Percentiles rank a stretch among this genome's conserved stretches.
Conservation (phyloP, 1,139 yeast species). For the Casaregolazyma lundiana region DNA sequence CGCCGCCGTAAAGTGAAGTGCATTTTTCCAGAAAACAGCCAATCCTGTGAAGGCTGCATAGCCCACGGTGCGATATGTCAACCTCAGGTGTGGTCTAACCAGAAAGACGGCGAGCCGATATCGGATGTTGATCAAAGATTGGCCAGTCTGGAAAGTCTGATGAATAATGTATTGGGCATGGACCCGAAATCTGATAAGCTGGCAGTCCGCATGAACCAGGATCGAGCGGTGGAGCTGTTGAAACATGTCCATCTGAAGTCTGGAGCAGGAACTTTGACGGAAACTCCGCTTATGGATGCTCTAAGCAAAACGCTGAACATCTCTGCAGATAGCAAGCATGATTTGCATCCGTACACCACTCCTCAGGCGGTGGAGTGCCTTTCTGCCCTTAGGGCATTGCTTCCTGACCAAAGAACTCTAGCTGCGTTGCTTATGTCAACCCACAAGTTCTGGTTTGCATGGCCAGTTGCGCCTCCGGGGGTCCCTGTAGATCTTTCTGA, state of each 20-base stretch:
- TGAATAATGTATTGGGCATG: not conserved
- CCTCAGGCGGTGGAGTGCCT: not conserved
- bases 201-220: not conserved
- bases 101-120: not conserved
- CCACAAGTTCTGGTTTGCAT: not conserved
- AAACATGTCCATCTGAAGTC: not conserved
- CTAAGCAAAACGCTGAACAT: not conserved
- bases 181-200: no score
- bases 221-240: not conserved
- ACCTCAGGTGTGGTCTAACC: not conserved
- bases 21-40: not conserved
- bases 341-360: not conserved
- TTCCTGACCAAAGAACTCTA: not conserved
- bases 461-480: not conserved
- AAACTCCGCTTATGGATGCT: not conserved
- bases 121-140: not conserved
- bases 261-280: not conserved
- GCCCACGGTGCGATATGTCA: conserved; percentile 2
- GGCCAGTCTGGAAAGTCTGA: not conserved
- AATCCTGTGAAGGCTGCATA: not conserved
- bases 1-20: not conserved
- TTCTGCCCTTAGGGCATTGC: not conserved
- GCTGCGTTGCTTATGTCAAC: not conserved
- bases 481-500: not conserved
- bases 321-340: not conserved